A percentile compares a stretch with the other conserved stretches of the same genome.
These are phyloP conservation scores for Flaveria robusta DNA, from an alignment of 129 eudicot species.

Conservation along the genomic window DNA sequence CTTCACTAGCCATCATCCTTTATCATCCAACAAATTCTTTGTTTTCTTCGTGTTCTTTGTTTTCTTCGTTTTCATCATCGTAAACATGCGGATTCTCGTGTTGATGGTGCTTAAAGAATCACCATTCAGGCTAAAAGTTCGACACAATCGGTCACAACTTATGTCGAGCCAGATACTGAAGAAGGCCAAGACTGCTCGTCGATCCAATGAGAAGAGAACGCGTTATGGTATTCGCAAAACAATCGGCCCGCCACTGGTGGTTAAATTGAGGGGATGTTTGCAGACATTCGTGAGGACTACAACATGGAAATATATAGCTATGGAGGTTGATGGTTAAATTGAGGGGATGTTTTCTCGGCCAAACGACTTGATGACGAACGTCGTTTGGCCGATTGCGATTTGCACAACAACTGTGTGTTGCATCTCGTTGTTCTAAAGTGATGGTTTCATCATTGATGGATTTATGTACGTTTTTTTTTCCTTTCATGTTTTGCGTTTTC, in stretches of 20 bases:
- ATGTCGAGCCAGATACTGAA: conserved; percentile 2
- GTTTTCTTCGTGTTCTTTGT: neutral
- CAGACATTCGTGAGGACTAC: neutral
- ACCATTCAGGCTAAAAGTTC: neutral
- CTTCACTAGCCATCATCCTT: too few relatives aligned
- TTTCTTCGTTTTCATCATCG: neutral
- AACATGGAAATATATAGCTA: neutral
- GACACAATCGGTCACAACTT: neutral
- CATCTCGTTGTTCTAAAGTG: neutral
- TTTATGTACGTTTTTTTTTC: neutral
- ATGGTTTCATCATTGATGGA: neutral
- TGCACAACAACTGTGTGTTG: neutral
- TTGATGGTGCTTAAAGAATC: conserved; percentile 5
- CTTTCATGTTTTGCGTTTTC: neutral
- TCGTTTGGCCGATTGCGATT: neutral
- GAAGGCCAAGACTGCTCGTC: neutral
- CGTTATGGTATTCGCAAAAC: conserved; percentile 7
- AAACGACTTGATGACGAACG: neutral
- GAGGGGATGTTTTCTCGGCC: too few relatives aligned
- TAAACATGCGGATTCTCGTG: neutral
- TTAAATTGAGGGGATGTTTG: conserved; percentile 8
- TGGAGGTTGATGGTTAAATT: conserved; percentile 10
- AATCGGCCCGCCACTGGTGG: neutral
- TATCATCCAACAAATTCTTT: neutral
- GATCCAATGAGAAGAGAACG: neutral